Base-by-base conservation (phyloP, 2,329 filamentous ascomycete genomes). In the Microcera coccophila region DNA sequence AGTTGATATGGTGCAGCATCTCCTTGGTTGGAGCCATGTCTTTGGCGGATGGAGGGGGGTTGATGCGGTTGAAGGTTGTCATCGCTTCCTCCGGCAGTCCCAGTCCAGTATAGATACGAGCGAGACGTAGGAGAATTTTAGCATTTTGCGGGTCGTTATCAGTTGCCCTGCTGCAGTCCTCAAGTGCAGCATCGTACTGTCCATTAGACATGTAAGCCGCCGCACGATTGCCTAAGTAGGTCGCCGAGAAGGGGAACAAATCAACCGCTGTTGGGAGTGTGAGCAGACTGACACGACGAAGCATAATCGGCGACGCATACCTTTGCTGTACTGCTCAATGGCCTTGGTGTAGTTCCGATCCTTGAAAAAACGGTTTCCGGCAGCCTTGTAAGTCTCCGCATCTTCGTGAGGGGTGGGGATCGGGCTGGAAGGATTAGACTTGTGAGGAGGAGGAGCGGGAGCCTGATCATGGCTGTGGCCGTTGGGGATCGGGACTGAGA, bases 281-380 rank as follows among this genome's bases (percentile, higher is more conserved):
- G 44, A 58, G 55, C 46, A 54, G 5, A 19, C 5, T 9, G 33
- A 35, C 33, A 20, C n/a, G 33, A 35, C 7, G 33, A 20, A 19
- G 15, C 8, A 17, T 11, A 10, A 20, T 20, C 33, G 17, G 15
- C 20, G 24, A 38, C 26, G 47, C 64, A 62, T 74, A 95, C 91
- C 91, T 80, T 95, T 95, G 55, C 87, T 88, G 67, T 97, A 98
- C 67, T 96, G 89, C 55, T 87, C 79, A 63, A 97, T 90, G 18
- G 93, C 91, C 62, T 86, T 85, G 47, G 76, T 71, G 66, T 91
- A 98, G 61, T 96, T 87, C 63, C 85, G 88, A 51, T 90, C 87
- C 73, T 96, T 97, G 79, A 96, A 98, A 62, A 88, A 91, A 61
- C 93, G 93, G 72, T 98, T 98, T 45, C 93, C 93, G 2, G 87